Evolutionary conservation across 345 rosid species (phyloP).

Genomic region (Carallia brachiata): DNA sequence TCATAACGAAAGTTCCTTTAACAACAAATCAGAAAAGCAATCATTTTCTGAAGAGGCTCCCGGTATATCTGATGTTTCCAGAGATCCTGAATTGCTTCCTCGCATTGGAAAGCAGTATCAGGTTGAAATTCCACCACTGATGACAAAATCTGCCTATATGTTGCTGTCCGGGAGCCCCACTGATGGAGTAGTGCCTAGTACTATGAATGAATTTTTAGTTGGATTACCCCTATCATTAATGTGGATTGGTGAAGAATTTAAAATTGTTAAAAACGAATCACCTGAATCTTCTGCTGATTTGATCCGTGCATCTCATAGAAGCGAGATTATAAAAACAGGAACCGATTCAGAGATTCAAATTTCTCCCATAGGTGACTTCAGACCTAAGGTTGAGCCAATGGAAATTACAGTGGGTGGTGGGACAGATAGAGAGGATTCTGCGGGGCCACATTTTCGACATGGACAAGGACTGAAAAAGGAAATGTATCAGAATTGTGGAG

Average conservation of each 20-base stretch:
- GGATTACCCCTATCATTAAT: constrained; percentile 14
- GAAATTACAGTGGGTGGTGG: constrained; percentile 8
- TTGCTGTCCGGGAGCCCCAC: constrained; percentile 11
- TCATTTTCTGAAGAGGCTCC: constrained; percentile 30
- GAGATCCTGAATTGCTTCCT: constrained; percentile 53
- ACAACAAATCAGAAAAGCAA: constrained; percentile 34
- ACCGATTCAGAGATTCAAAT: neutral
- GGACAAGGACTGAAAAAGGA: constrained; percentile 22
- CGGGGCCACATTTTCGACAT: constrained; percentile 9
- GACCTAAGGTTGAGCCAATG: constrained; percentile 24
- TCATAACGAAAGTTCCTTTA: constrained; percentile 25
- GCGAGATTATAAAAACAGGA: constrained; percentile 1
- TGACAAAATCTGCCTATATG: constrained; percentile 21
- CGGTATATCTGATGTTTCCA: constrained; percentile 28
- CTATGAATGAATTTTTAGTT: constrained; percentile 2
- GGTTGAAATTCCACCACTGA: constrained; percentile 45
- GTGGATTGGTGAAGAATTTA: constrained; percentile 12
- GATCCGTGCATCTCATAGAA: neutral
- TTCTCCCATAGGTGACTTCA: constrained; percentile 6
- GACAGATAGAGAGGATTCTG: constrained; percentile 3
- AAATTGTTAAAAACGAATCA: neutral
- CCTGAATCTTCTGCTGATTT: neutral
- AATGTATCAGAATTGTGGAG: constrained; percentile 12
- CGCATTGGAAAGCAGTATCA: constrained; percentile 57
- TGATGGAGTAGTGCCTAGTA: constrained; percentile 13